Conservation (phyloP, 352 stramenopile species). For the Pythium phragmiticola region DNA sequence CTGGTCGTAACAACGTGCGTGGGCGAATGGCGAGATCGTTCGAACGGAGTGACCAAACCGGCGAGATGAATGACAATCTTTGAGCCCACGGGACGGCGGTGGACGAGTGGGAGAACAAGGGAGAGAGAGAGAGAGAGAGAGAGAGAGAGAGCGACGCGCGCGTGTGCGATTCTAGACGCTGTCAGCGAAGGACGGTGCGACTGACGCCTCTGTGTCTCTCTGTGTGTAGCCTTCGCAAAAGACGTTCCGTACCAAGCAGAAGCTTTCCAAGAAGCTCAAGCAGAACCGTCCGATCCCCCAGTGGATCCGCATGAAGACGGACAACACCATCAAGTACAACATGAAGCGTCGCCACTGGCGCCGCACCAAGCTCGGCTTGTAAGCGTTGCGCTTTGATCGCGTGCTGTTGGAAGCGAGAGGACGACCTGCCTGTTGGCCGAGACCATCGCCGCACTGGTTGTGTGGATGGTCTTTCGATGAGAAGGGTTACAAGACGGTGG, state of each 20-base stretch:
- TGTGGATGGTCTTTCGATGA: conserved; percentile 3
- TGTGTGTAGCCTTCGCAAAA: conserved; percentile 97
- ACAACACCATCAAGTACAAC: conserved; percentile 99
- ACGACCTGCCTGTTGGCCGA: conserved; percentile 22
- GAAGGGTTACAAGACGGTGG: neutral
- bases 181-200: no score
- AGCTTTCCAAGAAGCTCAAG: conserved; percentile 99
- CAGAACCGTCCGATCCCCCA: conserved; percentile 99
- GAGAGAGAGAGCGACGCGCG: conserved; percentile 11
- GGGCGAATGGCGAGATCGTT: neutral
- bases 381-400: conserved; percentile 57
- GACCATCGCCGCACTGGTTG: neutral
- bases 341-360: conserved; percentile 99
- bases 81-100: neutral
- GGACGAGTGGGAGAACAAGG: neutral
- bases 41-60: neutral
- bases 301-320: conserved; percentile 99
- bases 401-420: conserved; percentile 20
- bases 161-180: no score
- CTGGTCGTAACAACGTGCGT: no score
- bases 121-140: conserved; percentile 13
- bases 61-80: neutral
- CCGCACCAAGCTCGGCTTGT: conserved; percentile 99
- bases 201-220: neutral
- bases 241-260: conserved; percentile 99